A percentile compares a stretch with the other conserved stretches of the same genome.
phyloP scores from a whole-genome alignment of 805 yeast genomes.

The Osmozyma mogii region DNA sequence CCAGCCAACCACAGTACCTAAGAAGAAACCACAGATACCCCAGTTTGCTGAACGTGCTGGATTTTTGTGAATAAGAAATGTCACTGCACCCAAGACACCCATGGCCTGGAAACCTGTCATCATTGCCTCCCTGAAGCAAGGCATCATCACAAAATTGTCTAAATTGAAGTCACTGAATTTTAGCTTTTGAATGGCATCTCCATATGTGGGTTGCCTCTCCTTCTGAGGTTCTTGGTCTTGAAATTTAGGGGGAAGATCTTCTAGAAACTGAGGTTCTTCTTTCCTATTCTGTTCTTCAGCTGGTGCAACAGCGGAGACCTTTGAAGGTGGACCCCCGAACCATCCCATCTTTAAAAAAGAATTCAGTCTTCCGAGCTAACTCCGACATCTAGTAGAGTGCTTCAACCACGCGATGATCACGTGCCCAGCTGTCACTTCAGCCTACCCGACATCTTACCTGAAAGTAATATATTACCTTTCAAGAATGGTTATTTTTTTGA shows the following conservation, averaged over 20 bases:
- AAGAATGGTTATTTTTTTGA: no score
- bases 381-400: no score
- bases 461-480: no score
- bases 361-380: no score
- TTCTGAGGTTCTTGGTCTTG: slow-evolving; percentile 24
- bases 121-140: slow-evolving; percentile 77
- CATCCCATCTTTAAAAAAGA: slow-evolving; percentile 39
- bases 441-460: no score
- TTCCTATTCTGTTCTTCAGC: slow-evolving; percentile 11
- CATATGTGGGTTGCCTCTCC: slow-evolving; percentile 7
- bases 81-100: slow-evolving; percentile 62
- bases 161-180: slow-evolving; percentile 44
- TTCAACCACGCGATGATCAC: no score
- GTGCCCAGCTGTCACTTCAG: no score
- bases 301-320: slow-evolving; percentile 28
- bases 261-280: slow-evolving; percentile 29
- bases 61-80: slow-evolving; percentile 59
- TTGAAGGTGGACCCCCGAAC: slow-evolving; percentile 33
- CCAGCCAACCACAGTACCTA: slow-evolving; percentile 84
- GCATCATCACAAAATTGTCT: slow-evolving; percentile 47
- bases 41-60: slow-evolving; percentile 64
- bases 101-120: slow-evolving; percentile 65
- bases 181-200: slow-evolving; percentile 38
- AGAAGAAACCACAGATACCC: slow-evolving; percentile 70
- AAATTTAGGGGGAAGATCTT: slow-evolving; percentile 47